Evolutionary conservation across 805 yeast genomes (phyloP), one percentile per base, ranked within the genome.

Genomic region (Sugiyamaella valdiviana): DNA sequence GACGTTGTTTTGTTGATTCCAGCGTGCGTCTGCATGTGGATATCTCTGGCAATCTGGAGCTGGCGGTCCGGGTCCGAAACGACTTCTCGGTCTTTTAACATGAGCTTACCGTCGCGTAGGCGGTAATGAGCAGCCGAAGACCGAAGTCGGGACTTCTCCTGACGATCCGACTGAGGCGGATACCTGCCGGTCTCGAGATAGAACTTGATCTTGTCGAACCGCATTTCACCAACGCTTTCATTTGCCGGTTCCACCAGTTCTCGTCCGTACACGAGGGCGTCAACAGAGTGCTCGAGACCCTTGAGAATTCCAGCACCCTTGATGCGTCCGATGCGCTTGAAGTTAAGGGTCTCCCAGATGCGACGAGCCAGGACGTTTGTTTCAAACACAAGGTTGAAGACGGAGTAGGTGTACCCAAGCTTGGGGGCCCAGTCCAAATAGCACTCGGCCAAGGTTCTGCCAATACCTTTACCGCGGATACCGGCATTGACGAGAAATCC

Each of bases 1-100:
- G 91, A 70, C 0, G 96, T 89, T 1, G 95, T 82, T 60, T 83
- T 86, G 67, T 91, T 91, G 53, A 91, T 88, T 9, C 98, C 98
- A 10, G 82, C 82, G 62, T 91, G 99, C 40, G 75, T 77, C 17
- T 74, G 65, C 53, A 74, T 62, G 63, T 91, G 99, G 17, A 79
- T 68, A 39, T 82, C 83, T 6, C 79, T 74, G 29, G 90, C 86
- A 24, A 91, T 80, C 53, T 79, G 82, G 41, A 83, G 62, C 66
- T 90, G 98, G 45, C 82, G 77, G 1, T 73, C 77, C 0, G 86
- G 83, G 52, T 85, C 90, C 26, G 83, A 72, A 1, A 91, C 76
- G n/a, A 91, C 96, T 63, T 87, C 95, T 51, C 82, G 76, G 16
- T 85, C 93, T 56, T 82, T 83, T 41, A 87, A 71, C 75, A 79